Percentiles rank a stretch among this genome's conserved stretches.
Evolutionary conservation across 306 rosid genomes (phyloP).

Genomic region (Mucuna pruriens): DNA sequence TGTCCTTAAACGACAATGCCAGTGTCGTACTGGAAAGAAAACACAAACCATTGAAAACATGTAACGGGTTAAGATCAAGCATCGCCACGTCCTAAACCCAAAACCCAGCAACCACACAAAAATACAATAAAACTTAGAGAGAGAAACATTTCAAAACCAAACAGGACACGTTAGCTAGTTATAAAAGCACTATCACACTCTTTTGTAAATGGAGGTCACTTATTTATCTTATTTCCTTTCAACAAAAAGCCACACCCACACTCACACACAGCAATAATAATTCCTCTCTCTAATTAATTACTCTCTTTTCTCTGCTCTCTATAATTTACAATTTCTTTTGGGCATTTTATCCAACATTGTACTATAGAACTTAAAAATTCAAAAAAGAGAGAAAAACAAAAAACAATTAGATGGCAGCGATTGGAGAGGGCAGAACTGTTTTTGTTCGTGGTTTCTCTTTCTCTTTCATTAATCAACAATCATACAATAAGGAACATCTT

Average conservation of each 20-base stretch:
- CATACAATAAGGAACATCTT: constrained; percentile 10
- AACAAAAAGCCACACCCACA: constrained; percentile 15
- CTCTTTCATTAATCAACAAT: constrained; percentile 42
- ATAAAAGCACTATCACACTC: not conserved
- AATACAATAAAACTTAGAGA: not conserved
- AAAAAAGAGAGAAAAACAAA: not conserved
- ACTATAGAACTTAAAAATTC: not conserved
- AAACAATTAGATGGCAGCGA: constrained; percentile 41
- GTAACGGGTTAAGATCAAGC: constrained; percentile 9
- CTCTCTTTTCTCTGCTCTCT: constrained; percentile 3
- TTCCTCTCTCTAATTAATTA: constrained; percentile 20
- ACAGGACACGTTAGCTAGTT: not conserved
- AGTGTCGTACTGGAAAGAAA: constrained; percentile 18
- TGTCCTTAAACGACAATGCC: too few species aligned
- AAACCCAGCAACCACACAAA: not conserved
- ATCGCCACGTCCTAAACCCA: not conserved
- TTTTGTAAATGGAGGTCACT: too few species aligned
- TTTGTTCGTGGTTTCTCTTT: constrained; percentile 29
- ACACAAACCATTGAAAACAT: constrained; percentile 32
- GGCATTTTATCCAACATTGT: constrained; percentile 30
- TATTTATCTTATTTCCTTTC: constrained; percentile 33
- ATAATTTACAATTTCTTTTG: constrained; percentile 6
- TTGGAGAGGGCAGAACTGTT: constrained; percentile 48
- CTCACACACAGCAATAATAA: not conserved
- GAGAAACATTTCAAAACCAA: constrained; percentile 10